Base-by-base conservation (phyloP, 2,329 filamentous ascomycete species). In the Cladorrhinum sp. region DNA sequence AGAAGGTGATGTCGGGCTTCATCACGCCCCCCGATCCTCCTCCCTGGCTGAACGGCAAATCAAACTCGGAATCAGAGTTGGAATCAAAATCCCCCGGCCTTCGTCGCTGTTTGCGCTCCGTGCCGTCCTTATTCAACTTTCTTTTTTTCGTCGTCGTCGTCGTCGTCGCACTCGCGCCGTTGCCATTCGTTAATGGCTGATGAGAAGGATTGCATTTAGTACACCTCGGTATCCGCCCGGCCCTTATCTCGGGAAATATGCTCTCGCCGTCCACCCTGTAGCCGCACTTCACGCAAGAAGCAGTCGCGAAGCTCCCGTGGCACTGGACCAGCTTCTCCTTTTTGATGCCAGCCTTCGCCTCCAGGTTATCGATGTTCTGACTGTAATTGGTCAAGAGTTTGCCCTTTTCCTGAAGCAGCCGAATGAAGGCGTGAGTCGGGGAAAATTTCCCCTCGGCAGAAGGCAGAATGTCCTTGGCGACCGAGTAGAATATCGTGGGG, bases 1-100 rank as follows among this genome's bases (percentile, higher is more conserved):
- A 98, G 79, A 99, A 98, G 52, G 92, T 98, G 72, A 99, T 98
- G 77, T 98, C 94, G 8, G 95, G 95, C 81, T 90, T 96, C 92
- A 96, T 96, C 72, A 96, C 86, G 60, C 91, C 92, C 2, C n/a
- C n/a, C n/a, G n/a, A n/a, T n/a, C 86, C 84, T 53, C 82, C 80
- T 1, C 86, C 86, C 42, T 90, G 54, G 30, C 24, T 14, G 33
- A 46, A 85, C 66, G 87, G 82, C 70, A 88, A 86, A 59, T 86
- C 79, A 62, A 71, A 81, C 46, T 80, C 78, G 26, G 77, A 77
- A 57, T 82, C 79, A 14, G 80, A 74, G 42, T 72, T 76, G 50
- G 72, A 75, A 62, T 76, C 75, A 65, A 73, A 75, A 61, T 75
- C 76, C 60, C 70, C 73, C 46, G 76, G 73, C 21, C 76, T 71